Conservation (phyloP, 495 filamentous ascomycete species). For the Annulohypoxylon stygium region DNA sequence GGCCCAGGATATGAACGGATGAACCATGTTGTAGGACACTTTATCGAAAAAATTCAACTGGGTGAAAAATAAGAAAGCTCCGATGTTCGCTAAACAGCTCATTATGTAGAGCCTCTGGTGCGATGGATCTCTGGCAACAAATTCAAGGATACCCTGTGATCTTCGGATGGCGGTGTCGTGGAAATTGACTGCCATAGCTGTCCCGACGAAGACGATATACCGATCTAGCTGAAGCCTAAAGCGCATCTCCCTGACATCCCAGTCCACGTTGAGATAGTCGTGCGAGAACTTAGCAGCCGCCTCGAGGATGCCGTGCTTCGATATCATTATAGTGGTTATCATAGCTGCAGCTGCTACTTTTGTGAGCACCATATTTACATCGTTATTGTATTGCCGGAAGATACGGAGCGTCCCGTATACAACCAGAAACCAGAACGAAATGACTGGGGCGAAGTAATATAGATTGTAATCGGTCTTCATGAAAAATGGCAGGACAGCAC, state of each 20-base stretch:
- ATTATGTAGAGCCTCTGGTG: slow-evolving; percentile 18
- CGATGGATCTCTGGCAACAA: background rate
- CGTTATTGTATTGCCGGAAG: slow-evolving; percentile 56
- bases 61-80: slow-evolving; percentile 54
- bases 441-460: slow-evolving; percentile 72
- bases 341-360: slow-evolving; percentile 65
- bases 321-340: slow-evolving; percentile 58
- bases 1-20: slow-evolving; percentile 67
- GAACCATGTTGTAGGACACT: slow-evolving; percentile 61
- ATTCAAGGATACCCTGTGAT: slow-evolving; percentile 14
- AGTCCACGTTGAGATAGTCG: slow-evolving; percentile 56
- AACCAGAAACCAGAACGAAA: slow-evolving; percentile 72
- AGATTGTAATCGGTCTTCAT: slow-evolving; percentile 69
- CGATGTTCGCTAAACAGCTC: slow-evolving; percentile 41
- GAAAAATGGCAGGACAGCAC: slow-evolving; percentile 65
- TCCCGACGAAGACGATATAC: slow-evolving; percentile 46
- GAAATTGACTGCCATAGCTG: slow-evolving; percentile 39
- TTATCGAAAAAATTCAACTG: slow-evolving; percentile 51
- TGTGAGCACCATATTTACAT: slow-evolving; percentile 56
- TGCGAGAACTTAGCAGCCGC: slow-evolving; percentile 52
- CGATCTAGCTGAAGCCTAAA: slow-evolving; percentile 42
- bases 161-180: slow-evolving; percentile 35
- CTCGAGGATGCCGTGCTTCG: slow-evolving; percentile 61
- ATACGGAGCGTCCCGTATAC: slow-evolving; percentile 64
- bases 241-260: slow-evolving; percentile 41